A percentile compares a stretch with the other conserved stretches of the same genome.
These are phyloP conservation scores for Teratosphaeria viscida DNA, from an alignment of 2,329 filamentous ascomycete genomes.

Conservation along the genomic window DNA sequence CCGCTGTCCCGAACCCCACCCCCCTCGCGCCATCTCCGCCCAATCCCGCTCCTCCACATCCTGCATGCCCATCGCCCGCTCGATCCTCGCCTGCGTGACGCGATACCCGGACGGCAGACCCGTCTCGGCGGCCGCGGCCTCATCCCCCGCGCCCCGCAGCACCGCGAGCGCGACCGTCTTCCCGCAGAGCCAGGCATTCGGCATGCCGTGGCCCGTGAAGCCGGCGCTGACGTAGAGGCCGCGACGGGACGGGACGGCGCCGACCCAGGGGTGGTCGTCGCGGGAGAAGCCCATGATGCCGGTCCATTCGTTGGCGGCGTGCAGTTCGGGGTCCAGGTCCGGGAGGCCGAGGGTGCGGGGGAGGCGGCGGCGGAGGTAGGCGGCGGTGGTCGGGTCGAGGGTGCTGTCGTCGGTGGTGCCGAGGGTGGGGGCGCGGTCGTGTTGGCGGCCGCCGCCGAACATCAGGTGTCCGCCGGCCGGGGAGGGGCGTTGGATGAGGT, in stretches of 20 bases:
- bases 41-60: conserved; percentile 19
- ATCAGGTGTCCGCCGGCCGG: conserved; percentile 47
- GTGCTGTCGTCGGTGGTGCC: conserved; percentile 51
- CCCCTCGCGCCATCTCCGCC: conserved; percentile 15
- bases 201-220: conserved; percentile 61
- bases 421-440: conserved; percentile 37
- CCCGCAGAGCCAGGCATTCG: conserved; percentile 57
- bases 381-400: conserved; percentile 46
- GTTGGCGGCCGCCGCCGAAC: conserved; percentile 57
- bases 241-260: conserved; percentile 45
- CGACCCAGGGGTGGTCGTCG: conserved; percentile 62
- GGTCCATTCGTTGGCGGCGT: conserved; percentile 52
- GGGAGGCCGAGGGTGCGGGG: conserved; percentile 25
- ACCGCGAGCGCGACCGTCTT: conserved; percentile 55
- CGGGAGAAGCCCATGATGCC: conserved; percentile 69
- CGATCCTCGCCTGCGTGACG: conserved; percentile 16
- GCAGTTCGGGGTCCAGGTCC: conserved; percentile 31
- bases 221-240: conserved; percentile 26
- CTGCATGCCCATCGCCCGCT: conserved; percentile 12
- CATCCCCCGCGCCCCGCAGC: conserved; percentile 1
- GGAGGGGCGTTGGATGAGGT: conserved; percentile 59
- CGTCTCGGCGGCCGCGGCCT: conserved; percentile 8
- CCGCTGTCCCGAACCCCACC: not conserved
- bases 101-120: conserved; percentile 22
- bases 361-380: conserved; percentile 43